phyloP scores from a whole-genome alignment of 2,329 filamentous ascomycete genomes.

The Calonectria ilicicola region DNA sequence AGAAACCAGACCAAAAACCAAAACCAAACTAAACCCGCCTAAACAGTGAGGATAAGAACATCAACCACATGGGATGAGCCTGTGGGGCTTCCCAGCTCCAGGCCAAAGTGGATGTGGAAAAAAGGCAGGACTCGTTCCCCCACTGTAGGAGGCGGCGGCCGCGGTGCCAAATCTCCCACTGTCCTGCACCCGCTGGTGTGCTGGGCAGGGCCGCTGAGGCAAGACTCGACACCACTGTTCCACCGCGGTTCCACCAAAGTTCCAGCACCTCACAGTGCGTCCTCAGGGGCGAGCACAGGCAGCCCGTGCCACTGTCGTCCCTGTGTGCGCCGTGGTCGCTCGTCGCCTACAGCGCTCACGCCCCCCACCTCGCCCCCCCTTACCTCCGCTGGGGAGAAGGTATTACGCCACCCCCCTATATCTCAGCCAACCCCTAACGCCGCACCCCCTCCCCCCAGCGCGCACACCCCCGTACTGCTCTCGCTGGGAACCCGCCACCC shows the following conservation, averaged over 20 bases:
- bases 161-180: not conserved
- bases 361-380: not conserved
- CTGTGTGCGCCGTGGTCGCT: not conserved
- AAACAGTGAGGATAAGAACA: not conserved
- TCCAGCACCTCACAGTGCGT: slow-evolving; percentile 23
- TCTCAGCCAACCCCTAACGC: slow-evolving; percentile 3
- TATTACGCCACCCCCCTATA: slow-evolving; percentile 9
- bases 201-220: not conserved
- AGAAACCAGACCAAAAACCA: not conserved
- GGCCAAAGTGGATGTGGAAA: not conserved
- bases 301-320: slow-evolving; percentile 1
- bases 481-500: slow-evolving; percentile 14
- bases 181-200: not conserved
- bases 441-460: not conserved
- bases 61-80: slow-evolving; percentile 19
- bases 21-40: not conserved
- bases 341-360: slow-evolving; percentile 9
- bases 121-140: slow-evolving; percentile 3
- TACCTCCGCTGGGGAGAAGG: not conserved
- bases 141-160: not conserved
- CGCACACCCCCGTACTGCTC: not conserved
- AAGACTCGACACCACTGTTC: not conserved
- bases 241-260: slow-evolving; percentile 14
- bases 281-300: not conserved
- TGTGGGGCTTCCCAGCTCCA: slow-evolving; percentile 18